Evolutionary conservation across 2,329 filamentous ascomycete genomes (phyloP).

Genomic region (Verticillium alfalfae): DNA sequence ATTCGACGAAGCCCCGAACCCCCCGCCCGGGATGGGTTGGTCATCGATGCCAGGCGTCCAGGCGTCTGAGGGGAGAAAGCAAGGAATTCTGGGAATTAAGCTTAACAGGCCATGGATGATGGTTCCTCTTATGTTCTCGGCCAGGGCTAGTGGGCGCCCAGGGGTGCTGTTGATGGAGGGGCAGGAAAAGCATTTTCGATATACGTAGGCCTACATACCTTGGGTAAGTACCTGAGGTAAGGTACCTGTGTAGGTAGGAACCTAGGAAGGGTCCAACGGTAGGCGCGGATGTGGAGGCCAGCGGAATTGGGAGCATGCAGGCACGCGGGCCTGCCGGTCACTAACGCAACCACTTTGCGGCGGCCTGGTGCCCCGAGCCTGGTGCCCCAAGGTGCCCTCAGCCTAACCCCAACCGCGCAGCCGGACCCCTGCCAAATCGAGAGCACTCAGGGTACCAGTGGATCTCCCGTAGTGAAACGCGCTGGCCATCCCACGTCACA

Average conservation of each 20-base stretch:
- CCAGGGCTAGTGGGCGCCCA: background rate
- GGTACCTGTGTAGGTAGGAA: no score
- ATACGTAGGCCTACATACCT: no score
- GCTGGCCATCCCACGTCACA: background rate
- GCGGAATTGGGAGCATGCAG: background rate
- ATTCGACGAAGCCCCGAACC: background rate
- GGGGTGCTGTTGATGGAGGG: background rate
- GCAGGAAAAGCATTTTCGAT: background rate
- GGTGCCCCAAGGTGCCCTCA: background rate
- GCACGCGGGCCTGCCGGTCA: background rate
- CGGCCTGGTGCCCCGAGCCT: background rate
- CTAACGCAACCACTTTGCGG: background rate
- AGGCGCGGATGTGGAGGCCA: background rate
- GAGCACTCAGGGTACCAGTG: background rate
- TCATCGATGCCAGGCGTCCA: background rate
- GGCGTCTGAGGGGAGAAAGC: background rate
- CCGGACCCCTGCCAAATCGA: background rate
- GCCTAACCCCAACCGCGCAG: background rate
- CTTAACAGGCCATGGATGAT: background rate
- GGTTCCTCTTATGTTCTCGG: background rate
- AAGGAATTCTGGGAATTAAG: background rate
- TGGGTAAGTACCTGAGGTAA: no score
- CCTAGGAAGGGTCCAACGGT: no score
- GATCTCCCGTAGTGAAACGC: background rate
- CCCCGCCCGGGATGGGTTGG: background rate